Conservation (phyloP, 208 protist genomes). For the Acanthamoeba lenticulata region DNA sequence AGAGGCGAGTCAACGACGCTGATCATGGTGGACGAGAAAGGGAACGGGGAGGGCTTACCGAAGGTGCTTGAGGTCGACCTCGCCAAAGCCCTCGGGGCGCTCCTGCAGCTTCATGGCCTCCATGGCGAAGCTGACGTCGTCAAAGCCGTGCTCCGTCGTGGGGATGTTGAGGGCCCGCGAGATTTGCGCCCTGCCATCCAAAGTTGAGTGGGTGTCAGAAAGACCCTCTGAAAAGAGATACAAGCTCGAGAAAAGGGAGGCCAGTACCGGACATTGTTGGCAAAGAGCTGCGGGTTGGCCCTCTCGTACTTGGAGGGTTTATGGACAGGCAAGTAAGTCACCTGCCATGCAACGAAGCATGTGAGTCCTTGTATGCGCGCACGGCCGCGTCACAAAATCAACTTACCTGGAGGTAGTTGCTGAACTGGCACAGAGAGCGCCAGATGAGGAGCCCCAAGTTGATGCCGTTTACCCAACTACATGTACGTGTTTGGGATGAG, state of each 20-base stretch:
- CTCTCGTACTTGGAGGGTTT: constrained; percentile 53
- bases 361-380: not conserved
- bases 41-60: not conserved
- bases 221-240: not conserved
- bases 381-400: not conserved
- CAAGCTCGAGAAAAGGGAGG: not conserved
- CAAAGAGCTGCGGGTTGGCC: constrained; percentile 47
- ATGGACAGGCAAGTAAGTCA: constrained; percentile 15
- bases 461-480: constrained; percentile 55
- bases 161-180: constrained; percentile 13
- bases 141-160: constrained; percentile 16
- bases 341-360: not conserved
- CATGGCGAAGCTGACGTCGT: constrained; percentile 44
- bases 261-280: constrained; percentile 8
- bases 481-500: too few species aligned
- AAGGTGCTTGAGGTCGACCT: constrained; percentile 27
- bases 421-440: constrained; percentile 54
- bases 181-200: not conserved
- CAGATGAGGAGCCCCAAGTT: constrained; percentile 8
- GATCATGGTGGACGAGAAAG: not conserved
- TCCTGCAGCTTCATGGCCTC: constrained; percentile 52
- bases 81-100: constrained; percentile 38
- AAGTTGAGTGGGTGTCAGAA: not conserved
- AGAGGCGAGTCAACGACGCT: not conserved
- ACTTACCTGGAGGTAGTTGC: constrained; percentile 15